Evolutionary conservation across 495 filamentous ascomycete species (phyloP), one percentile per base, ranked within the genome.

Genomic region (Tuber borchii): DNA sequence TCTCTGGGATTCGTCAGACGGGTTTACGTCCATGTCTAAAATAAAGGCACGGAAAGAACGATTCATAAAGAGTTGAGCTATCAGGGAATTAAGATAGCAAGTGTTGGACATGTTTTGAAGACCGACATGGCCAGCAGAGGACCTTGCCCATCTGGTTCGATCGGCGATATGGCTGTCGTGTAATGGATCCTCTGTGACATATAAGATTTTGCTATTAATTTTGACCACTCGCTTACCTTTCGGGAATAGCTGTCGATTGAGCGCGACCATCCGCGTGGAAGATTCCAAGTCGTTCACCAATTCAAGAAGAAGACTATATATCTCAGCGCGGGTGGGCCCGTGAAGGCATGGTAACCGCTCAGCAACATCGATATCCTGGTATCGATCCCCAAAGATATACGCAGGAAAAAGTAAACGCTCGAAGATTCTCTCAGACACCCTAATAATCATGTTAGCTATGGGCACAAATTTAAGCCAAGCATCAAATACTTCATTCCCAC

Each of bases 21-120:
- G 90, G 20, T 88, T 85, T 17, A 92, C 86, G 40, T 82, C 80
- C 48, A 86, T 85, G 69, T 87, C 85, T 51, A 97, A 86, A 79
- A 98, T 92, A 84, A 97, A 97, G 46, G 89, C 88, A 19, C 95
- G 90, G 79, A 99, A 97, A 40, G 89, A 87, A 48, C 92, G 84
- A 81, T 99, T 98, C 94, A 97, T 97, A 86, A 96, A 99, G 1
- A 99, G 90, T 82, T 98, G 96, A 2, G 93, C 95, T 76, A 98
- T 88, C 7, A 99, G 87, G 0, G 95, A 98, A 84, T 98, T 98
- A 83, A 98, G 87, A 82, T 99, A 99, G 85, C 95, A 99, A 10
- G 95, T 98, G 82, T 97, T 97, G 8, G 94, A 95, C 3, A 98
- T 87, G 81, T 99, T 99, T 75, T 86, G 87, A 3, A 99, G 84